Conservation (phyloP, 331 rosid species). For the Cydonia oblonga region DNA sequence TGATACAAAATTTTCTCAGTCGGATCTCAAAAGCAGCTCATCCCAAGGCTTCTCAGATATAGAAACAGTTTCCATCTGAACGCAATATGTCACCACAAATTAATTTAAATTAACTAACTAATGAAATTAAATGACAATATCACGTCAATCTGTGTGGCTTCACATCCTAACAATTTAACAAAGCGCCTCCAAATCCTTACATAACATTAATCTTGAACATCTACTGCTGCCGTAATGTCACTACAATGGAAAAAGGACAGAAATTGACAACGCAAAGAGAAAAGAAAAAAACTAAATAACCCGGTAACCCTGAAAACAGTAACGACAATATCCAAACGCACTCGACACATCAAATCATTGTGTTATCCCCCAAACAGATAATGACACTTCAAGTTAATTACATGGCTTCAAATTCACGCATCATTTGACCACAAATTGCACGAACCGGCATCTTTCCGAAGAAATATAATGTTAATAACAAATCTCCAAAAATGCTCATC, state of each 20-base stretch:
- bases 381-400: not conserved
- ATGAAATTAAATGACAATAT: not conserved
- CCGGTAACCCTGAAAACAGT: not conserved
- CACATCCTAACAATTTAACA: not conserved
- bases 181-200: not conserved
- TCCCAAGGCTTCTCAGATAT: not conserved
- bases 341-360: not conserved
- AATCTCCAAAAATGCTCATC: not conserved
- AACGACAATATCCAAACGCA: not conserved
- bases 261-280: not conserved
- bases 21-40: not conserved
- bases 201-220: not conserved
- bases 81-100: too few relatives aligned
- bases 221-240: not conserved
- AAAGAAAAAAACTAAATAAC: not conserved
- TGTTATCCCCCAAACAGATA: not conserved
- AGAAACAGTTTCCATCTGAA: not conserved
- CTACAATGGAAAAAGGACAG: not conserved
- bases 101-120: not conserved
- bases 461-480: not conserved
- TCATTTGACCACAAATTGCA: not conserved
- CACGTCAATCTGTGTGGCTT: not conserved
- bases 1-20: not conserved
- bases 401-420: not conserved
- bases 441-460: not conserved